Conservation (phyloP, 1,284 basidiomycete genomes). For the Leccinum pachyderme region DNA sequence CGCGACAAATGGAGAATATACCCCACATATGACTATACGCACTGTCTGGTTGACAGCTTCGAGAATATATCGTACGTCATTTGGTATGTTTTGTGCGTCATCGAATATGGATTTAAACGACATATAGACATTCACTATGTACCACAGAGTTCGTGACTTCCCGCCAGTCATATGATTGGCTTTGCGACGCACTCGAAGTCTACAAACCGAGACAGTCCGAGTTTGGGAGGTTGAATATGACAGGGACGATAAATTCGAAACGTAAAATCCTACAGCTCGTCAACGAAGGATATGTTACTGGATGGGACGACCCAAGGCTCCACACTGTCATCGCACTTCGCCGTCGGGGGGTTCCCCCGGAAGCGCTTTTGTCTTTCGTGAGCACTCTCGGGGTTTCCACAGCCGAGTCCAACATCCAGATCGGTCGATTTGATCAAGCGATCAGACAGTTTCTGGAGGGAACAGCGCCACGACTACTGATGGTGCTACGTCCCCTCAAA, state of each 20-base stretch:
- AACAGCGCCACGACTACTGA: constrained; percentile 85
- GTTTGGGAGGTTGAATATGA: constrained; percentile 91
- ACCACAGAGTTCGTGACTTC: constrained; percentile 97
- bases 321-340: constrained; percentile 96
- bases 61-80: constrained; percentile 93
- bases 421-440: constrained; percentile 86
- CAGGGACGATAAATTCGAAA: constrained; percentile 97
- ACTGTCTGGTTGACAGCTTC: constrained; percentile 97
- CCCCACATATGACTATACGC: constrained; percentile 98
- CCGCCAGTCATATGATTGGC: constrained; percentile 98
- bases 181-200: constrained; percentile 93
- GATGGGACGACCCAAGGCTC: constrained; percentile 98
- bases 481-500: constrained; percentile 91
- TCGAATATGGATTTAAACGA: not conserved
- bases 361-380: constrained; percentile 92
- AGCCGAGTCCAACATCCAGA: constrained; percentile 81
- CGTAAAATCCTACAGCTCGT: constrained; percentile 94
- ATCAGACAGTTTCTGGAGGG: constrained; percentile 91
- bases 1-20: constrained; percentile 92
- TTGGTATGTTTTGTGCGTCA: not conserved
- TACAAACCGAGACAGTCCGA: constrained; percentile 99
- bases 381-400: constrained; percentile 92
- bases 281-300: constrained; percentile 78
- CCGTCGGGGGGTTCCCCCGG: constrained; percentile 92
- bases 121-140: constrained; percentile 88